Evolutionary conservation across 2,329 filamentous ascomycete species (phyloP).

Genomic region (Microcyclosporella mali): DNA sequence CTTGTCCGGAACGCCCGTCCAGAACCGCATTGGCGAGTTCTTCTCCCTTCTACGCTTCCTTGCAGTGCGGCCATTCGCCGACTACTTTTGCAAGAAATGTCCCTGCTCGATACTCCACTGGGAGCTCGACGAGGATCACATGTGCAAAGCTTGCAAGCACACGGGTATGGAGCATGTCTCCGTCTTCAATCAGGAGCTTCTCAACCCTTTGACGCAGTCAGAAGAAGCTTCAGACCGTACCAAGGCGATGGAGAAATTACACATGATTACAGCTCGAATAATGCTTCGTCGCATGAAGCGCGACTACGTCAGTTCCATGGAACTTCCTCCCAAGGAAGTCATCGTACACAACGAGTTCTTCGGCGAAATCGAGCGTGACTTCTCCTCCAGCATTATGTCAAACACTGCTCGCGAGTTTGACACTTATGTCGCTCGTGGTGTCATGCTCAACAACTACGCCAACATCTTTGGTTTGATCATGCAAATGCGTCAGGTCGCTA

Average conservation of each 20-base stretch:
- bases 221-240: constrained; percentile 51
- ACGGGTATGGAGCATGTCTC: constrained; percentile 64
- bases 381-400: constrained; percentile 92
- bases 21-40: constrained; percentile 47
- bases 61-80: constrained; percentile 79
- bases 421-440: constrained; percentile 89
- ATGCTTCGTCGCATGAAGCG: constrained; percentile 95
- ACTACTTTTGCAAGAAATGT: constrained; percentile 89
- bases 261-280: constrained; percentile 82
- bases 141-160: constrained; percentile 64
- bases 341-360: constrained; percentile 93
- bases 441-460: constrained; percentile 92
- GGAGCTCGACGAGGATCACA: constrained; percentile 65
- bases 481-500: constrained; percentile 97
- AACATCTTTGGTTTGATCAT: constrained; percentile 99
- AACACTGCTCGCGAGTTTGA: constrained; percentile 85
- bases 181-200: constrained; percentile 88
- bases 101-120: constrained; percentile 76
- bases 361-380: constrained; percentile 90
- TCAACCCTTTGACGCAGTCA: constrained; percentile 62
- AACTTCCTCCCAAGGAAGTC: constrained; percentile 90
- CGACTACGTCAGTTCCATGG: constrained; percentile 90
- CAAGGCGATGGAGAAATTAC: constrained; percentile 71
- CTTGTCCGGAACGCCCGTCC: constrained; percentile 85
- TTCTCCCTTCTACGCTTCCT: constrained; percentile 71